Conservation (phyloP, 148 eudicot species). For the Agrostemma githago region DNA sequence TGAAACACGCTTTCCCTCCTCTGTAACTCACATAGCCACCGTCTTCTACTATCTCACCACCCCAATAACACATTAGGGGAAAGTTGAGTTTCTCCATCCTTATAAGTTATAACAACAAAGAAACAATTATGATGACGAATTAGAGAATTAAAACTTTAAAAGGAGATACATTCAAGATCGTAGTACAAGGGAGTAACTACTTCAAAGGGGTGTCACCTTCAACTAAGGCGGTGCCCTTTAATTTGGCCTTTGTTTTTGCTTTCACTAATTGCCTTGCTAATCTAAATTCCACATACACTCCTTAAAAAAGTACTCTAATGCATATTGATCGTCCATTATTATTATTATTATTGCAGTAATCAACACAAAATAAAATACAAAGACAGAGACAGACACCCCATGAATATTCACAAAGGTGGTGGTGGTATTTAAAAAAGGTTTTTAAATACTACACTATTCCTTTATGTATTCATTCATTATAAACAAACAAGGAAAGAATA, state of each 20-base stretch:
- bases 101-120: too few relatives aligned
- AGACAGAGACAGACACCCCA: too few relatives aligned
- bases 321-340: constrained; percentile 14
- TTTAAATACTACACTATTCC: too few relatives aligned
- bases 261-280: constrained; percentile 4
- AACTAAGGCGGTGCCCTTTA: constrained; percentile 27
- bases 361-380: too few relatives aligned
- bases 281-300: constrained; percentile 7
- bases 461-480: too few relatives aligned
- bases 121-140: background rate
- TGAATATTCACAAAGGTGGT: too few relatives aligned
- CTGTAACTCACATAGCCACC: too few relatives aligned
- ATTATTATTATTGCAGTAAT: background rate
- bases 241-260: constrained; percentile 35
- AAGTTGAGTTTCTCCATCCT: too few relatives aligned
- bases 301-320: background rate
- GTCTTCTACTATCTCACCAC: too few relatives aligned
- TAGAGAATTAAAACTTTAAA: background rate
- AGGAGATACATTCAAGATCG: constrained; percentile 31
- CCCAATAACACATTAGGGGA: too few relatives aligned
- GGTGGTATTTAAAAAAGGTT: too few relatives aligned
- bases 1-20: background rate
- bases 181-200: constrained; percentile 25
- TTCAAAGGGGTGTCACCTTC: constrained; percentile 31
- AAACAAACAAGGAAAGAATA: too few relatives aligned